Conservation (phyloP, 2,329 filamentous ascomycete genomes). For the Trichoderma atroviride region DNA sequence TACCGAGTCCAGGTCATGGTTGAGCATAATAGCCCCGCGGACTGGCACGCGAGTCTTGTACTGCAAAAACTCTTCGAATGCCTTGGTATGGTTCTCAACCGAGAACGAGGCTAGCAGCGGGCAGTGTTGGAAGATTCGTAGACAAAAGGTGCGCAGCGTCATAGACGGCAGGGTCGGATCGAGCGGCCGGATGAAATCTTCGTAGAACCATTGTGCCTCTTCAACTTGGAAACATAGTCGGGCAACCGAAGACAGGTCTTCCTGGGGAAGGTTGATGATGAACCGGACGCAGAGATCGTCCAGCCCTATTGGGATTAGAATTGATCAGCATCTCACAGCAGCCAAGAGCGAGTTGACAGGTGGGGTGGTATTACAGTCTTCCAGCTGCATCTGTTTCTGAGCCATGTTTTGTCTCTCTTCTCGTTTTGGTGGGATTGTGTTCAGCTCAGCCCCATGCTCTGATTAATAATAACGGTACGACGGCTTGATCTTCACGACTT, state of each 20-base stretch:
- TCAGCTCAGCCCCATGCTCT: slow-evolving; percentile 37
- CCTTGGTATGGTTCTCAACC: slow-evolving; percentile 73
- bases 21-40: slow-evolving; percentile 89
- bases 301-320: slow-evolving; percentile 63
- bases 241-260: slow-evolving; percentile 86
- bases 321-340: slow-evolving; percentile 32
- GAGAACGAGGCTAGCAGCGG: slow-evolving; percentile 83
- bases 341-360: not conserved
- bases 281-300: slow-evolving; percentile 98
- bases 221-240: slow-evolving; percentile 98
- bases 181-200: slow-evolving; percentile 94
- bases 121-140: slow-evolving; percentile 92
- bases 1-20: slow-evolving; percentile 89
- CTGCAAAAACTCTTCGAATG: slow-evolving; percentile 87
- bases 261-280: slow-evolving; percentile 92
- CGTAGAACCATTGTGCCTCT: slow-evolving; percentile 99
- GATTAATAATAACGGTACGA: slow-evolving; percentile 21
- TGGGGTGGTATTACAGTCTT: slow-evolving; percentile 67
- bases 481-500: slow-evolving; percentile 37
- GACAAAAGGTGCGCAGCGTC: slow-evolving; percentile 80
- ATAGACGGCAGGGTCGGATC: slow-evolving; percentile 84
- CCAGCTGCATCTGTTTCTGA: slow-evolving; percentile 78
- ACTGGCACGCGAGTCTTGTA: slow-evolving; percentile 97
- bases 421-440: not conserved
- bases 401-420: slow-evolving; percentile 51